These are phyloP conservation scores for Metahyphopichia silvanorum DNA, from an alignment of 805 yeast species.

Conservation along the genomic window DNA sequence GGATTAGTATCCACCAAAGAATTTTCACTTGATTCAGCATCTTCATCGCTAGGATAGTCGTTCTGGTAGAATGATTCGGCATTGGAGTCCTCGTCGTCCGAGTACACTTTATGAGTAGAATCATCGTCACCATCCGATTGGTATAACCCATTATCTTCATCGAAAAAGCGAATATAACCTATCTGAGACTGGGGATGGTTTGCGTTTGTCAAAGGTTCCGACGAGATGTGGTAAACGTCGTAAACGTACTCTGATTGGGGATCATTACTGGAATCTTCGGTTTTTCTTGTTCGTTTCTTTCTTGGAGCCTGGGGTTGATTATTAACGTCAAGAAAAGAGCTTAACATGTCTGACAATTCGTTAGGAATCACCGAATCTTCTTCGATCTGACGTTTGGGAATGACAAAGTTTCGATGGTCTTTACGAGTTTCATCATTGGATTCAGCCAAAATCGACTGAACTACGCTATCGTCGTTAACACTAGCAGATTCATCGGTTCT, in stretches of 20 bases:
- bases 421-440: conserved; percentile 5
- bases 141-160: conserved; percentile 46
- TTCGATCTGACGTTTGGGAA: conserved; percentile 28
- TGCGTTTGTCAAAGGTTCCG: conserved; percentile 41
- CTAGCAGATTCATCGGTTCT: conserved; percentile 28
- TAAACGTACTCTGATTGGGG: conserved; percentile 71
- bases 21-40: conserved; percentile 36
- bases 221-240: conserved; percentile 63
- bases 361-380: conserved; percentile 45
- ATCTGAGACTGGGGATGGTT: conserved; percentile 46
- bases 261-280: conserved; percentile 1
- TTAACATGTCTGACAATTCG: conserved; percentile 73
- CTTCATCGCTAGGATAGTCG: conserved; percentile 95
- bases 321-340: conserved; percentile 47
- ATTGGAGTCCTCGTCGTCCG: conserved; percentile 82
- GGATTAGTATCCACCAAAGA: conserved; percentile 22
- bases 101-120: conserved; percentile 18
- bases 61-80: conserved; percentile 91
- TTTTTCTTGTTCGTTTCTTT: conserved; percentile 9
- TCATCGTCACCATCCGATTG: conserved; percentile 38
- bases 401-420: conserved; percentile 26
- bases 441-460: conserved; percentile 25
- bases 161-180: conserved; percentile 55
- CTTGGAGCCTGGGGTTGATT: conserved; percentile 6
- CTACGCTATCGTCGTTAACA: conserved; percentile 14